These are phyloP conservation scores for Chlorella sp. DNA, from an alignment of 139 green algal genomes.

Conservation along the genomic window DNA sequence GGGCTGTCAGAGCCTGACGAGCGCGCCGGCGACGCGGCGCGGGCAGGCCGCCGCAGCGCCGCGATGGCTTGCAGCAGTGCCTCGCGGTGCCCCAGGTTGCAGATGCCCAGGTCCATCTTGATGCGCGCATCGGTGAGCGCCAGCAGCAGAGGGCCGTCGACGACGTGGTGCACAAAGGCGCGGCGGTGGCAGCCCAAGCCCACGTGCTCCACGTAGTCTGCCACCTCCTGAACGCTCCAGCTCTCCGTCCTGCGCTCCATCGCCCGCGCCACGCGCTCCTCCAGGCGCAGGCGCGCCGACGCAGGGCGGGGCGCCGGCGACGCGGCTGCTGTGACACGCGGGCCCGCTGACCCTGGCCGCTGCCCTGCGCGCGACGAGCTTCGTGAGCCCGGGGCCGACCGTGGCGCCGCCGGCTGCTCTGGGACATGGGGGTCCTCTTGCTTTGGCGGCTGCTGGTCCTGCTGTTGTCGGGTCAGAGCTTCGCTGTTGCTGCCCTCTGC, in stretches of 20 bases:
- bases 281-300: not conserved
- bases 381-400: too few relatives aligned
- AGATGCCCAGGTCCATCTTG: slow-evolving; percentile 73
- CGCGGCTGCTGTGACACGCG: not conserved
- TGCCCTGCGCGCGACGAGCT: too few relatives aligned
- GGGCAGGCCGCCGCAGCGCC: too few relatives aligned
- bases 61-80: slow-evolving; percentile 48
- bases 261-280: not conserved
- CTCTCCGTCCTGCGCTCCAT: not conserved
- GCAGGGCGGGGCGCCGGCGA: not conserved
- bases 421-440: too few relatives aligned
- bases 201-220: slow-evolving; percentile 66
- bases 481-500: too few relatives aligned
- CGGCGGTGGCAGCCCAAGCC: slow-evolving; percentile 74
- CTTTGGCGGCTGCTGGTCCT: too few relatives aligned
- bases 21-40: too few relatives aligned
- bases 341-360: not conserved
- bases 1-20: too few relatives aligned
- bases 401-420: too few relatives aligned
- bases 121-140: slow-evolving; percentile 51
- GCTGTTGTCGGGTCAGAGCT: too few relatives aligned
- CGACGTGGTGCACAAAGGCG: slow-evolving; percentile 68
- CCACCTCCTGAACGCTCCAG: slow-evolving; percentile 49
- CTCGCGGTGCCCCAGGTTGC: slow-evolving; percentile 60
- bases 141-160: slow-evolving; percentile 66